phyloP scores from a whole-genome alignment of 441 rosid genomes.

The Erodium texanum region DNA sequence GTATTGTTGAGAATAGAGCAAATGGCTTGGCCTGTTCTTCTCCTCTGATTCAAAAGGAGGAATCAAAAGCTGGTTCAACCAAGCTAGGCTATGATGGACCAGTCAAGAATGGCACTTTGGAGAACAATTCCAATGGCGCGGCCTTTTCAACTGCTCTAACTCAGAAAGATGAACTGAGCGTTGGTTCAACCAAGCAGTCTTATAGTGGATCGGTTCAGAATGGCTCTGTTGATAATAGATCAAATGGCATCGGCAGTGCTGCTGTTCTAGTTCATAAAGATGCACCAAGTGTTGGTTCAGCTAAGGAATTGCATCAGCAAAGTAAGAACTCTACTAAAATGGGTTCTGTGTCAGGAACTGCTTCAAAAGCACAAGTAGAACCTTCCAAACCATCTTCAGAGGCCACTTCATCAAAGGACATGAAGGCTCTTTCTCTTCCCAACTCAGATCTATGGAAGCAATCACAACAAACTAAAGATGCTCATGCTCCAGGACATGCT shows the following conservation, averaged over 20 bases:
- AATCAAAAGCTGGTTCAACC: slow-evolving; percentile 3
- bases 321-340: background rate
- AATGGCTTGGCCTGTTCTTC: slow-evolving; percentile 22
- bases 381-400: background rate
- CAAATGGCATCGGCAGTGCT: too few relatives aligned
- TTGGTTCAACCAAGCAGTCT: too few relatives aligned
- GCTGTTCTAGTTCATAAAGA: too few relatives aligned
- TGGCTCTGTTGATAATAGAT: too few relatives aligned
- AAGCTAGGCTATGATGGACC: background rate
- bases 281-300: background rate
- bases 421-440: background rate
- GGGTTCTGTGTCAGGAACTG: background rate
- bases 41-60: slow-evolving; percentile 22
- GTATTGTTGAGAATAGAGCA: slow-evolving; percentile 22
- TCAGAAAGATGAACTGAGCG: background rate
- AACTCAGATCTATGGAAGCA: background rate
- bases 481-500: background rate
- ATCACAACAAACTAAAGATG: background rate
- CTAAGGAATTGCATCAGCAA: background rate
- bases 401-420: background rate
- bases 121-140: background rate
- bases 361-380: background rate
- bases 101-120: background rate
- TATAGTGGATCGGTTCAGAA: too few relatives aligned
- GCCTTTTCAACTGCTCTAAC: background rate